These are phyloP conservation scores for Mucor sp. DNA, from an alignment of 371 early-diverging fungal genomes.

Conservation along the genomic window DNA sequence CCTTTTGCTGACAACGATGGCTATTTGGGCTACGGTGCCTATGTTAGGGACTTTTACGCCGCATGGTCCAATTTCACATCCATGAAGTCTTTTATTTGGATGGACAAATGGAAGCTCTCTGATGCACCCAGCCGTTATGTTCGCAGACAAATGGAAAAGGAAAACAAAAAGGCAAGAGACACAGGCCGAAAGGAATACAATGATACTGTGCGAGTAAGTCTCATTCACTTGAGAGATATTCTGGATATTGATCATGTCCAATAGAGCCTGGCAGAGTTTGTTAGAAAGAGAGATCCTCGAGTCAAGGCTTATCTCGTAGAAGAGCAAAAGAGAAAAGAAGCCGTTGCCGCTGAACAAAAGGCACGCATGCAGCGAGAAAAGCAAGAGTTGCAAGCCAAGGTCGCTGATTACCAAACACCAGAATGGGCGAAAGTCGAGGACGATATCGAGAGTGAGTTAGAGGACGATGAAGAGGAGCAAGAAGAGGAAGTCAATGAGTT, in stretches of 20 bases:
- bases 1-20: constrained; percentile 50
- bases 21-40: constrained; percentile 34
- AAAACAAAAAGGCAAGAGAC: constrained; percentile 89
- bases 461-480: constrained; percentile 40
- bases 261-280: constrained; percentile 54
- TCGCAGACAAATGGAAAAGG: constrained; percentile 88
- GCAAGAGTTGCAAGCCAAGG: constrained; percentile 50
- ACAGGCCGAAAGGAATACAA: constrained; percentile 81
- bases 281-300: constrained; percentile 83
- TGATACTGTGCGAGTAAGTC: constrained; percentile 74
- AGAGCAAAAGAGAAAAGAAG: constrained; percentile 53
- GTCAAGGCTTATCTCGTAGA: constrained; percentile 58
- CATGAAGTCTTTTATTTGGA: constrained; percentile 86
- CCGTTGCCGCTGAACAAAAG: constrained; percentile 56
- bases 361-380: constrained; percentile 54
- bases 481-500: constrained; percentile 48
- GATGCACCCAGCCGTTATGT: constrained; percentile 84
- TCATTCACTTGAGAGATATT: no score
- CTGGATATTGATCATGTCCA: neutral
- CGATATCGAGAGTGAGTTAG: constrained; percentile 12
- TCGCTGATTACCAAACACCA: constrained; percentile 58
- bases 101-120: constrained; percentile 81
- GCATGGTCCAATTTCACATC: constrained; percentile 79
- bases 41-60: constrained; percentile 71
- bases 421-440: constrained; percentile 66